phyloP scores from a whole-genome alignment of 257 asterid species.

The Nicotiana undulata region DNA sequence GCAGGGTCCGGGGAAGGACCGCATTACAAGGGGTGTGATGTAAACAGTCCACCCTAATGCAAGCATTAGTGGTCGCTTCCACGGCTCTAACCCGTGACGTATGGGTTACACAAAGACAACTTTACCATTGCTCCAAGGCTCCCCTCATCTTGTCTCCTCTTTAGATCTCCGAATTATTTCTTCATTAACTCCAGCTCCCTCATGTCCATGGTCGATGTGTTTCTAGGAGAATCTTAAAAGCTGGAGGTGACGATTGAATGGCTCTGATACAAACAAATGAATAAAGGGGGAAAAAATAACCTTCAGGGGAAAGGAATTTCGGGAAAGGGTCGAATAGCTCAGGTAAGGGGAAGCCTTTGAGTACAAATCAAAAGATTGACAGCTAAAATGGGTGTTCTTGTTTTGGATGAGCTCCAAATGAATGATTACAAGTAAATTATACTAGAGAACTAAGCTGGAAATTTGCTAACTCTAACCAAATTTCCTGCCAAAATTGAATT shows the following conservation, averaged over 20 bases:
- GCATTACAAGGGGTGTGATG: no score
- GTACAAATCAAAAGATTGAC: neutral
- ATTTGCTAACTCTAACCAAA: neutral
- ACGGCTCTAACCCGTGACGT: no score
- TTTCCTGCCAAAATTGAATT: neutral
- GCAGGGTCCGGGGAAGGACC: no score
- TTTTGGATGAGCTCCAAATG: neutral
- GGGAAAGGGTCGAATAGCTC: neutral
- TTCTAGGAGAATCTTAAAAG: neutral
- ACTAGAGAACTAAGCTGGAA: neutral
- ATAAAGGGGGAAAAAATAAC: neutral
- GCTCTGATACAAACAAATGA: neutral
- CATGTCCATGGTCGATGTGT: neutral
- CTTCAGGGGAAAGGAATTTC: neutral
- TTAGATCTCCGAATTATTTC: neutral
- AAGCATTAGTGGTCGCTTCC: no score
- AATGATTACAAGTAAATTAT: neutral
- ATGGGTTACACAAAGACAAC: no score
- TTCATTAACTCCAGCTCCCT: neutral
- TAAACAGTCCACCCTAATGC: no score
- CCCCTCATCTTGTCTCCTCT: neutral
- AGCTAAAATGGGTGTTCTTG: neutral
- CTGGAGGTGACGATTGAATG: neutral
- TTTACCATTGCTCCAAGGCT: no score
- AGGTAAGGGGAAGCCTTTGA: neutral